Evolutionary conservation across 75 land plant genomes (phyloP).

Genomic region (Picea glauca): DNA sequence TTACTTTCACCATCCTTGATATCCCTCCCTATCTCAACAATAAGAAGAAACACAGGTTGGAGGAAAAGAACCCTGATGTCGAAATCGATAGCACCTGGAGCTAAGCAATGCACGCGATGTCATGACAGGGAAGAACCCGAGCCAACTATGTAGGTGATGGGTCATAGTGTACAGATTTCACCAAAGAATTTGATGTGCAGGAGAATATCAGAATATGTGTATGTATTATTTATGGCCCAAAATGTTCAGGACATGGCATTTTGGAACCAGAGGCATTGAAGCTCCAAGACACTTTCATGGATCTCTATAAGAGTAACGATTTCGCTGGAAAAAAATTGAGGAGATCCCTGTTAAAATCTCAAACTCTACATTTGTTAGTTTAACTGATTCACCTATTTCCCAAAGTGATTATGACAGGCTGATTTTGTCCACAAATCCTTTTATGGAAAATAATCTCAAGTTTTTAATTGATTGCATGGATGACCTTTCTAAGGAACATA

Average conservation of each 20-base stretch:
- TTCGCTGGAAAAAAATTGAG: slow-evolving; percentile 85
- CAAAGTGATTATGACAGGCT: slow-evolving; percentile 94
- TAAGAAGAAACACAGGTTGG: too few relatives aligned
- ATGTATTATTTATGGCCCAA: slow-evolving; percentile 94
- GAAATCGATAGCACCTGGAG: too few relatives aligned
- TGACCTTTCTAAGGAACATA: slow-evolving; percentile 82
- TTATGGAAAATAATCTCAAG: slow-evolving; percentile 86
- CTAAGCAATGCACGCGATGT: too few relatives aligned
- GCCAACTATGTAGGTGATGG: too few relatives aligned
- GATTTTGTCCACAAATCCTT: slow-evolving; percentile 75
- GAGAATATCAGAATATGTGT: slow-evolving; percentile 95
- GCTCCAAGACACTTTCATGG: slow-evolving; percentile 93
- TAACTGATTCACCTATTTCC: slow-evolving; percentile 82
- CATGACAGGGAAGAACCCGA: too few relatives aligned
- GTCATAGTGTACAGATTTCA: too few relatives aligned
- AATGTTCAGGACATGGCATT: slow-evolving; percentile 85
- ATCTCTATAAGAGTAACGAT: slow-evolving; percentile 70
- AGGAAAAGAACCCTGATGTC: too few relatives aligned
- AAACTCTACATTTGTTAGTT: slow-evolving; percentile 92
- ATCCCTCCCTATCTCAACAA: too few relatives aligned
- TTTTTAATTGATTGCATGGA: slow-evolving; percentile 97
- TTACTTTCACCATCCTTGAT: too few relatives aligned
- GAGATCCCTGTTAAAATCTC: slow-evolving; percentile 64
- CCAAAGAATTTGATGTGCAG: slow-evolving; percentile 24
- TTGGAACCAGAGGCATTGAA: slow-evolving; percentile 87